Evolutionary conservation across 2,329 filamentous ascomycete genomes (phyloP).

Genomic region (Sphaerulina vaccinii): DNA sequence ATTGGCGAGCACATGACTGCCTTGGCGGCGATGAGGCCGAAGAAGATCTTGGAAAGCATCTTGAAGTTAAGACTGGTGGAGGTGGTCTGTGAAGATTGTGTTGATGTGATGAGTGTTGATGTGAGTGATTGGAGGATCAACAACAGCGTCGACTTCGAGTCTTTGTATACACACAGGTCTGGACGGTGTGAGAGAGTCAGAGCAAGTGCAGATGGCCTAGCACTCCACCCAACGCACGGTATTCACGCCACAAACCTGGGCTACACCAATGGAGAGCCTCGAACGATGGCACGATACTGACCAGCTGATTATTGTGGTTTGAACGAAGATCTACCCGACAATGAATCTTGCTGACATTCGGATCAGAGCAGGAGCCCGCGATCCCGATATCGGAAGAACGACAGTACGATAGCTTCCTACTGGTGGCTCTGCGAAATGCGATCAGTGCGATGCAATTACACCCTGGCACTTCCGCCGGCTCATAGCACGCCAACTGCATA

Average conservation of each 20-base stretch:
- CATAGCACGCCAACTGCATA: no score
- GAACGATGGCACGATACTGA: not conserved
- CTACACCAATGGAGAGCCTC: not conserved
- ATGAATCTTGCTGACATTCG: not conserved
- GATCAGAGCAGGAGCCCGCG: no score
- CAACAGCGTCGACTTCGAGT: not conserved
- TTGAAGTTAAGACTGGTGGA: not conserved
- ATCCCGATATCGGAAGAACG: no score
- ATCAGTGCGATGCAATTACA: no score
- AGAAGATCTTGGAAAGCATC: conserved; percentile 13
- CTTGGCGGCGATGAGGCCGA: conserved; percentile 7
- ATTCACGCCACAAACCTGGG: no score
- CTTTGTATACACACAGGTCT: not conserved
- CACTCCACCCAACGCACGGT: no score
- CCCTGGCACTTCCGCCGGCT: no score
- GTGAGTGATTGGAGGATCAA: not conserved
- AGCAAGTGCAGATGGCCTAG: no score
- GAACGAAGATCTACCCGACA: conserved; percentile 4
- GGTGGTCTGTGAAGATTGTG: not conserved
- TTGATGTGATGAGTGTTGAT: not conserved
- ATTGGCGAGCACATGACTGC: conserved; percentile 7
- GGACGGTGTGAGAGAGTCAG: not conserved
- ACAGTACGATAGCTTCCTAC: not conserved
- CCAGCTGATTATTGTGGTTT: not conserved
- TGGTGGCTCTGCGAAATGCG: not conserved